Conservation (phyloP, 169 alveolate species). For the Plasmodium blacklocki region DNA sequence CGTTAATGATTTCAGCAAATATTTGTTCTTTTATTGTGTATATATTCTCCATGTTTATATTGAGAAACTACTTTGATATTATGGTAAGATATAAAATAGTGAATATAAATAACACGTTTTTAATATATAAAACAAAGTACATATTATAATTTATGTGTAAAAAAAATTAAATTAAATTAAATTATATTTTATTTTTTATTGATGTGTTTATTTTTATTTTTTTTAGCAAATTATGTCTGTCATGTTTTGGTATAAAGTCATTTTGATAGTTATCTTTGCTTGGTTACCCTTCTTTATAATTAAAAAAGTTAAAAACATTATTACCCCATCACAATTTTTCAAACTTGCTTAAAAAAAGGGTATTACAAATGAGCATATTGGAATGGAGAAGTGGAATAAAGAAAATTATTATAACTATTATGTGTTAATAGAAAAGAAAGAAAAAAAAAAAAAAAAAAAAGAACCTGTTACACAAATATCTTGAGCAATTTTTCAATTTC, state of each 20-base stretch:
- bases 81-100: slow-evolving; percentile 18
- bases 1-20: slow-evolving; percentile 87
- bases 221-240: slow-evolving; percentile 86
- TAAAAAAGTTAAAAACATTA: slow-evolving; percentile 86
- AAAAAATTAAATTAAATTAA: background rate
- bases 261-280: slow-evolving; percentile 90
- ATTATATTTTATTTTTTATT: background rate
- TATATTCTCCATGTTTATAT: slow-evolving; percentile 89
- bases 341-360: slow-evolving; percentile 80
- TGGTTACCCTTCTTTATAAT: slow-evolving; percentile 94
- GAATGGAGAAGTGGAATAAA: too few species aligned
- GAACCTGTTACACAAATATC: background rate
- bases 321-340: slow-evolving; percentile 91
- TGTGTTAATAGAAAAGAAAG: background rate
- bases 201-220: background rate
- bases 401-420: background rate
- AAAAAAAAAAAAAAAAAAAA: background rate
- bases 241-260: slow-evolving; percentile 92
- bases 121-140: background rate
- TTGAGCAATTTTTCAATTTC: slow-evolving; percentile 25
- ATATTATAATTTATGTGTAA: background rate
- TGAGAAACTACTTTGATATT: slow-evolving; percentile 93
- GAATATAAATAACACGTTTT: background rate
- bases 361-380: too few species aligned
- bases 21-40: slow-evolving; percentile 87